phyloP scores from a whole-genome alignment of 768 basidiomycete species.

The Hygrocybe punicea region DNA sequence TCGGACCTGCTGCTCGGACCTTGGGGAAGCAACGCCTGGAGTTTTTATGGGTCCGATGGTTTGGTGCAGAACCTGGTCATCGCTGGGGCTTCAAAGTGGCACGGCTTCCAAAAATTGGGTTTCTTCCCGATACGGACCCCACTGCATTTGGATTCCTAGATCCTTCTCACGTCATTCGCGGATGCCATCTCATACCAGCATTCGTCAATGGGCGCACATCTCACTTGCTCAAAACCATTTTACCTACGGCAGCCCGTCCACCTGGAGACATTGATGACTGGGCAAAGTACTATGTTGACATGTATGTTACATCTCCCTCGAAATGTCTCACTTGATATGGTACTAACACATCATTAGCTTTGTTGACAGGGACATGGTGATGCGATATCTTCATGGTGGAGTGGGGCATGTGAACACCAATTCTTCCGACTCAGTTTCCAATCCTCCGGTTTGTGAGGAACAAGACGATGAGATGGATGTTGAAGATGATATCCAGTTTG shows the following conservation, averaged over 20 bases:
- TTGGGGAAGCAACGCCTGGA: slow-evolving; percentile 15
- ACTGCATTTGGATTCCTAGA: slow-evolving; percentile 47
- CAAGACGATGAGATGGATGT: too few relatives aligned
- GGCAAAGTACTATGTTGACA: slow-evolving; percentile 33
- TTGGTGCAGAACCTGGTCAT: slow-evolving; percentile 10
- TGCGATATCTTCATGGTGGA: slow-evolving; percentile 30
- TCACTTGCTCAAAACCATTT: background rate
- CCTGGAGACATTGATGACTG: slow-evolving; percentile 26
- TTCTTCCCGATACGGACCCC: slow-evolving; percentile 26
- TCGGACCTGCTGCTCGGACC: slow-evolving; percentile 9
- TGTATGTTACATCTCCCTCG: slow-evolving; percentile 24
- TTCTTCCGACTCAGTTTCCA: background rate
- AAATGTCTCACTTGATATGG: background rate
- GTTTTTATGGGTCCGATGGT: slow-evolving; percentile 13
- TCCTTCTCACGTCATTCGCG: slow-evolving; percentile 39
- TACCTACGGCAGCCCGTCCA: background rate
- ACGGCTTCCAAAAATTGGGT: slow-evolving; percentile 33
- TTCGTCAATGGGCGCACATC: slow-evolving; percentile 25
- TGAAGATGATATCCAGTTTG: too few relatives aligned
- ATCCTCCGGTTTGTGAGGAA: too few relatives aligned
- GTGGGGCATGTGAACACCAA: slow-evolving; percentile 24
- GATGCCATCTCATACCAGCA: slow-evolving; percentile 42
- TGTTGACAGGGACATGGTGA: slow-evolving; percentile 35
- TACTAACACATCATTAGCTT: slow-evolving; percentile 21
- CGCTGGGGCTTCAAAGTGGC: slow-evolving; percentile 11